Base-by-base conservation (phyloP, 495 filamentous ascomycete genomes). In the Neurospora sp. region DNA sequence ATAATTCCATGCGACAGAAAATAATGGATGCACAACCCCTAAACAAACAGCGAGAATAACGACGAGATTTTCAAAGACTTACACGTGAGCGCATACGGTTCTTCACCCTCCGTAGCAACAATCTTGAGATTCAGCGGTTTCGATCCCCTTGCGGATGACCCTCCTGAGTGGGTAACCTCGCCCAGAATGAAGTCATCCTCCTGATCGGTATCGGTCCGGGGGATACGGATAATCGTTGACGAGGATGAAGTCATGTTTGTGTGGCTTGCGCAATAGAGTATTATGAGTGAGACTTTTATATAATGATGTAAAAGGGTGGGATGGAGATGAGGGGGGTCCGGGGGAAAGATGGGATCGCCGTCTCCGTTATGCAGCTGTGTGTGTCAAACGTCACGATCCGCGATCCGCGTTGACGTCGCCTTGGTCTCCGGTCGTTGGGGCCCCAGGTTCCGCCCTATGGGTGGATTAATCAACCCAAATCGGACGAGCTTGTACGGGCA, bases 21-120 rank as follows among this genome's bases (percentile, higher is more conserved):
- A 72, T 39, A 14, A 23, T 44, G 31, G 5, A 20, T 23, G 27
- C 18, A 69, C 11, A 70, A 70, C 37, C 46, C 5, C 59, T 8
- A 37, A 3, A 23, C 23, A 72, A 40, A 40, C 10, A 70, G 62
- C 48, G 39, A 35, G 8, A 12, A 37, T 70, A 39, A 35, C 14
- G 12, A 62, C 27, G 27, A 35, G 54, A 27, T 1, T 31, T 31
- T 1, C 54, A 14, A 11, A 2, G 62, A 79, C 86, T 77, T 82
- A 92, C 91, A 77, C 72, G 82, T 82, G 70, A 86, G 79, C 27
- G 82, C 80, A 78, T 90, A 94, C 8, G 90, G 89, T 62, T 81
- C 82, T 44, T 87, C 85, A 44, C 89, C 88, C 77, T 94, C 91
- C n/a, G 92, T 93, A 2, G 88, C 91, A 70, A 87, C 82, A 40